A percentile compares a stretch with the other conserved stretches of the same genome.
Conservation (phyloP, 805 yeast genomes). For the Candida loeiensis region DNA sequence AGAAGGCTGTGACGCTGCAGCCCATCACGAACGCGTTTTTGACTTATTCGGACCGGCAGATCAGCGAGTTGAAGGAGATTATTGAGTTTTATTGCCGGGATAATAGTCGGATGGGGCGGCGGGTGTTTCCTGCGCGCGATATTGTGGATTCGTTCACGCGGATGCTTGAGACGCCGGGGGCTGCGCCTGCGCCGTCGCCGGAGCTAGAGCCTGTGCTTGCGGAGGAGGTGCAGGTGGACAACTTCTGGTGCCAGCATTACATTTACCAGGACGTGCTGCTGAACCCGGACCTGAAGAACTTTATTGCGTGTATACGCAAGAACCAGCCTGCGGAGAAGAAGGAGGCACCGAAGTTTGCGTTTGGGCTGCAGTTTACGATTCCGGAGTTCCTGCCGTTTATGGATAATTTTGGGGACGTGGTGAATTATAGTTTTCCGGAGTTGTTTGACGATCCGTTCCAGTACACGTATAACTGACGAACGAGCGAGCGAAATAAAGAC, state of each 20-base stretch:
- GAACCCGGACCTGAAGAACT: not conserved
- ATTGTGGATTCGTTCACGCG: slow-evolving; percentile 1
- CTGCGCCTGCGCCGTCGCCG: not conserved
- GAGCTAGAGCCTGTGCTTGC: slow-evolving; percentile 4
- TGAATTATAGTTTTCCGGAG: slow-evolving; percentile 1
- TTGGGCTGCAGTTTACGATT: not conserved
- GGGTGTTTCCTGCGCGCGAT: not conserved
- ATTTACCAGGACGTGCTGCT: slow-evolving; percentile 2
- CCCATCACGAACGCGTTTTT: not conserved
- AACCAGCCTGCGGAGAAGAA: not conserved
- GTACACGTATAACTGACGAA: not conserved
- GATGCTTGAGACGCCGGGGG: not conserved
- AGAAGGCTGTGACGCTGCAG: not conserved
- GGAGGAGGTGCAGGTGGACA: slow-evolving; percentile 9
- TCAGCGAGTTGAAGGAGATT: slow-evolving; percentile 2
- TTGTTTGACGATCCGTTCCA: slow-evolving; percentile 4
- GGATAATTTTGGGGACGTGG: slow-evolving; percentile 4
- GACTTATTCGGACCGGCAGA: slow-evolving; percentile 2
- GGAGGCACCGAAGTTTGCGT: not conserved
- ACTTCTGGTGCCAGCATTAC: slow-evolving; percentile 12
- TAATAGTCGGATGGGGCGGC: not conserved
- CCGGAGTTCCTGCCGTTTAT: slow-evolving; percentile 4
- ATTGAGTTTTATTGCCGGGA: slow-evolving; percentile 1
- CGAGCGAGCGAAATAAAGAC: too few relatives aligned
- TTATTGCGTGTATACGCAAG: slow-evolving; percentile 3